Base-by-base conservation (phyloP, 805 yeast species). In the Yamadazyma scolyti region DNA sequence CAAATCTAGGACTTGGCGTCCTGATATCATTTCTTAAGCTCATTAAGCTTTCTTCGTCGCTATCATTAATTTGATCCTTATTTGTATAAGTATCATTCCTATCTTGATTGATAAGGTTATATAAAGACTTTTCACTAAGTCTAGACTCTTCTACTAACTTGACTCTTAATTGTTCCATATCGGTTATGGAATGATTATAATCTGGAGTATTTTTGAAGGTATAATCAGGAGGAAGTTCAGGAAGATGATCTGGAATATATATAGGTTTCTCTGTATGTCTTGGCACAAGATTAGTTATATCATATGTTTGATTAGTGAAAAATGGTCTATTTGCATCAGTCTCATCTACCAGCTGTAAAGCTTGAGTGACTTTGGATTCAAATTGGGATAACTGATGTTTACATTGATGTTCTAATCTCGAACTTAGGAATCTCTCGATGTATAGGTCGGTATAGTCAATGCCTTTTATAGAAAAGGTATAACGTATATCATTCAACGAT, bases 211-310 rank as follows among this genome's bases (percentile, higher is more conserved):
- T 73, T 54, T 76, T 78, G 52, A 82, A 90, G 0, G 97, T 90
- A 56, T 89, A 94, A 47, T 87, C 95, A 0, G 97, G 96, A 1
- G 98, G 98, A 17, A 90, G 67, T 9, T 77, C 77, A 0, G 98
- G 98, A 44, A 90, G 61, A 79, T 88, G 88, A 5, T 61, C 50
- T 0, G 94, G 94, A 6, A 85, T 69, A 37, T 75, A 75, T 4
- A 53, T 50, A 1, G 69, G 66, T 17, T 44, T 42, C n/a, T 34
- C 28, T 5, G 52, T 39, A 27, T 20, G 79, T 58, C 34, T 79
- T 1, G 71, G 88, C 9, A 81, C 73, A 16, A 84, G 63, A 28
- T 69, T 61, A 3, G 75, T 65, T 3, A 77, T 62, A 31, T 68
- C 73, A 29, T 73, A 67, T 16, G 64, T 65, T 35, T 73, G 73